phyloP scores from a whole-genome alignment of 306 rosid genomes.

The Vicia villosa region DNA sequence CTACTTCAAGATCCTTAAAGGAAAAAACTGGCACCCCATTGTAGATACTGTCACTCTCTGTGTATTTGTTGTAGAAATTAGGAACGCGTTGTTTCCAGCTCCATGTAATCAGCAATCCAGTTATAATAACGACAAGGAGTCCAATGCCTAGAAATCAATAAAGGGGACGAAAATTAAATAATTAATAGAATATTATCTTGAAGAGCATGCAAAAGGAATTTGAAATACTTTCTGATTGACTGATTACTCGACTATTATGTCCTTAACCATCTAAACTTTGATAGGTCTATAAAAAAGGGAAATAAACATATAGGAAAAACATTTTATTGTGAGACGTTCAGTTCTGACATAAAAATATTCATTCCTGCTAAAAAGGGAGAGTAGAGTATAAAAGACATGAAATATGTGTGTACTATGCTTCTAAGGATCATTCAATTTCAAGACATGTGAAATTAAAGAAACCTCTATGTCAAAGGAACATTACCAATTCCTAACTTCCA shows the following conservation, averaged over 20 bases:
- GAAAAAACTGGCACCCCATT: conserved; percentile 43
- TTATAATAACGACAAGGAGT: conserved; percentile 21
- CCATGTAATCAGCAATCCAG: conserved; percentile 37
- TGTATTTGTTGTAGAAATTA: background rate
- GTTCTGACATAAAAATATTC: background rate
- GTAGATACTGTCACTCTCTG: conserved; percentile 25
- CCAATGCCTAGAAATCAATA: conserved; percentile 40
- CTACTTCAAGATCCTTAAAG: conserved; percentile 51
- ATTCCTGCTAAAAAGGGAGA: background rate
- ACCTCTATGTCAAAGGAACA: background rate
- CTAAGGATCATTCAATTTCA: background rate
- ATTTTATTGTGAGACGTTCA: background rate
- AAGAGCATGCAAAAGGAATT: background rate
- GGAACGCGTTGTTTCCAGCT: background rate
- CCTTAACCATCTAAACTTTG: background rate
- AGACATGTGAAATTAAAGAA: background rate
- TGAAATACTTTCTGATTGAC: background rate
- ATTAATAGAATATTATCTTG: background rate
- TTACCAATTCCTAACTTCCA: conserved; percentile 36
- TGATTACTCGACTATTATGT: conserved; percentile 6
- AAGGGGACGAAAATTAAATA: background rate
- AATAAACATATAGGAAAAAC: background rate
- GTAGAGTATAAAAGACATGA: background rate
- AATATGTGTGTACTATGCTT: background rate
- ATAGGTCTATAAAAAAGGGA: background rate